A percentile compares a stretch with the other conserved stretches of the same genome.
Conservation (phyloP, 768 basidiomycete species). For the Boletellus ananiceps region DNA sequence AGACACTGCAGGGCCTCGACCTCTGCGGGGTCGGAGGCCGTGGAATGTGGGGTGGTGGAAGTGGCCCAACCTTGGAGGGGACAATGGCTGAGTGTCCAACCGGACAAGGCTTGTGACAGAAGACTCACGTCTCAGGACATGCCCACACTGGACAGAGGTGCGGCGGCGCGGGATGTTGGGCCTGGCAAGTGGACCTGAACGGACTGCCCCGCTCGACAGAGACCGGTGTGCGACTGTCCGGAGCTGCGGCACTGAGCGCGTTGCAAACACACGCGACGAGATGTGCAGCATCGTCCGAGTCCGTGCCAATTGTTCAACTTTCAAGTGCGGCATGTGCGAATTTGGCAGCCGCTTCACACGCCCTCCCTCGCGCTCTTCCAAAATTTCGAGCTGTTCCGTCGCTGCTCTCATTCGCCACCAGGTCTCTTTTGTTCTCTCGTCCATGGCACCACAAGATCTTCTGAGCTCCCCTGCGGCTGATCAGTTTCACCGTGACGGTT, state of each 20-base stretch:
- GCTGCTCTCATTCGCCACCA: constrained; percentile 19
- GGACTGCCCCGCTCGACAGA: constrained; percentile 22
- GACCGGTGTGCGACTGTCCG: constrained; percentile 16
- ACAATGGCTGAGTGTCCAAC: not conserved
- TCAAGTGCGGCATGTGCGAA: not conserved
- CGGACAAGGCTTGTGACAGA: constrained; percentile 8
- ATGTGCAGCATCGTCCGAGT: constrained; percentile 13
- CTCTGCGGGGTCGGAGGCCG: constrained; percentile 77
- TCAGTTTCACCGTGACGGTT: constrained; percentile 40
- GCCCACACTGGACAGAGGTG: not conserved
- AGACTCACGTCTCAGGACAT: constrained; percentile 27
- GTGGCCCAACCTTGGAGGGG: constrained; percentile 61
- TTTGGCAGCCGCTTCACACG: constrained; percentile 21
- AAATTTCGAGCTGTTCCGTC: constrained; percentile 24
- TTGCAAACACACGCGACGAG: constrained; percentile 22
- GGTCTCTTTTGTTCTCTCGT: constrained; percentile 2
- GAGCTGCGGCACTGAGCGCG: constrained; percentile 22
- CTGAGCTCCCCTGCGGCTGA: constrained; percentile 34
- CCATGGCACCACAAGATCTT: constrained; percentile 29
- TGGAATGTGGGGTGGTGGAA: constrained; percentile 77
- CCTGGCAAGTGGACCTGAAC: constrained; percentile 18
- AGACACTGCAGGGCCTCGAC: constrained; percentile 72
- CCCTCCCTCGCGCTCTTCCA: constrained; percentile 22
- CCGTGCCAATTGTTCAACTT: constrained; percentile 28
- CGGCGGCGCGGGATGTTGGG: constrained; percentile 8